Conservation (phyloP, 257 asterid species). For the Anisodus acutangulus region DNA sequence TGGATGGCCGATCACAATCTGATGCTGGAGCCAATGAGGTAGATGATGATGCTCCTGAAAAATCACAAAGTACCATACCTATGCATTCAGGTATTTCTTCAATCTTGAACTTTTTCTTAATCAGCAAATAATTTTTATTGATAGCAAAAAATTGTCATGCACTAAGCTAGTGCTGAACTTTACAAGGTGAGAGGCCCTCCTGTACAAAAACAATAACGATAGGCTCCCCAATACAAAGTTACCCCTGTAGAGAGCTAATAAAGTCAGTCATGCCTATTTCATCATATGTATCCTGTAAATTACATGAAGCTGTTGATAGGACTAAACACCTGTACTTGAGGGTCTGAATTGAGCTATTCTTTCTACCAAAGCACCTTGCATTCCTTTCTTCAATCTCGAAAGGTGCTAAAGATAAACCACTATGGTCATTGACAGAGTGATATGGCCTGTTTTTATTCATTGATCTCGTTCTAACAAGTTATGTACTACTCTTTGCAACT, state of each 20-base stretch:
- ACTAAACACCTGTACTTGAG: neutral
- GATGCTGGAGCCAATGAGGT: constrained; percentile 62
- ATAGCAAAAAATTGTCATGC: neutral
- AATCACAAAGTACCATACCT: constrained; percentile 47
- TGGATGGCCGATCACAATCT: constrained; percentile 70
- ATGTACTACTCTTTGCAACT: neutral
- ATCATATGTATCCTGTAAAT: constrained; percentile 18
- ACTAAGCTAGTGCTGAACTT: neutral
- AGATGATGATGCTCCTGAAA: constrained; percentile 57
- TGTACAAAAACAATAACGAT: neutral
- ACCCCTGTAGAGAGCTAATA: neutral
- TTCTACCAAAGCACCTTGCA: neutral
- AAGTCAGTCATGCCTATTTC: neutral
- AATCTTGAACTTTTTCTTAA: neutral
- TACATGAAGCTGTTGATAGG: neutral
- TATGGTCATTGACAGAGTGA: constrained; percentile 1
- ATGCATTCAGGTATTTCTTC: constrained; percentile 52
- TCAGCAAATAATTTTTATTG: neutral
- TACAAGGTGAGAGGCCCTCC: neutral
- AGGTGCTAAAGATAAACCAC: neutral
- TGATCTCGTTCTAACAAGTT: neutral
- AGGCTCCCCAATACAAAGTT: neutral
- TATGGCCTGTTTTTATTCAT: constrained; percentile 3
- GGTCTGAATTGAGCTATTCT: neutral
- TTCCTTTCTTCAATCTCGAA: neutral